Conservation (phyloP, 768 basidiomycete species). For the Tremella yokohamensis region DNA sequence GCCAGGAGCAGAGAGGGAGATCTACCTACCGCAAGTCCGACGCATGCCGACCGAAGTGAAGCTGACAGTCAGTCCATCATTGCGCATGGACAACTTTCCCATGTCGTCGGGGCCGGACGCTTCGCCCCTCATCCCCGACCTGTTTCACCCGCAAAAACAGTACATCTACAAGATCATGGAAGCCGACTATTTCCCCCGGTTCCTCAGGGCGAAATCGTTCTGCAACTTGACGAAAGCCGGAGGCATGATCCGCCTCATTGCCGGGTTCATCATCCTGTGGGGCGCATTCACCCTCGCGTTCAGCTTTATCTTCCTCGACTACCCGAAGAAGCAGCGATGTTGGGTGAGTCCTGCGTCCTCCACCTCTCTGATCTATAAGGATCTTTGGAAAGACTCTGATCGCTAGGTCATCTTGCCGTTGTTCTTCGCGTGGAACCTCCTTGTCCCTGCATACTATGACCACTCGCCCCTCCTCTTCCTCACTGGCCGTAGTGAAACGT, state of each 20-base stretch:
- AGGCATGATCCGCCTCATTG: constrained; percentile 76
- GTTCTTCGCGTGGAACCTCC: constrained; percentile 78
- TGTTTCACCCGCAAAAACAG: constrained; percentile 96
- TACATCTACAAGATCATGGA: constrained; percentile 96
- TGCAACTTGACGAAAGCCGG: constrained; percentile 92
- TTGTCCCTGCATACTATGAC: constrained; percentile 94
- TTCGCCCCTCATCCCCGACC: constrained; percentile 77
- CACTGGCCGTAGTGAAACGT: constrained; percentile 89
- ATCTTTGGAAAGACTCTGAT: not conserved
- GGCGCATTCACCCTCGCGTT: constrained; percentile 88
- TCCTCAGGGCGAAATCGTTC: constrained; percentile 95
- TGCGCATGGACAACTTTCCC: constrained; percentile 88
- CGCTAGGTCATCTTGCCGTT: constrained; percentile 72
- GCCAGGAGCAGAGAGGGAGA: constrained; percentile 88
- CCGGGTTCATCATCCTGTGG: constrained; percentile 84
- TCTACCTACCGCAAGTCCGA: constrained; percentile 71
- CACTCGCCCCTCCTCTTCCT: constrained; percentile 94
- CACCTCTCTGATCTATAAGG: constrained; percentile 3
- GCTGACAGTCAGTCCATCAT: constrained; percentile 57
- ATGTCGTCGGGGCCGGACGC: constrained; percentile 59
- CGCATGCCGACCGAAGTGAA: not conserved
- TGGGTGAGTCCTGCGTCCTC: constrained; percentile 66
- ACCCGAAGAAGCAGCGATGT: constrained; percentile 86
- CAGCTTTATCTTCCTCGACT: constrained; percentile 88
- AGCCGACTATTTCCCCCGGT: constrained; percentile 64